phyloP scores from a whole-genome alignment of 306 rosid species.

The Rosa persica region DNA sequence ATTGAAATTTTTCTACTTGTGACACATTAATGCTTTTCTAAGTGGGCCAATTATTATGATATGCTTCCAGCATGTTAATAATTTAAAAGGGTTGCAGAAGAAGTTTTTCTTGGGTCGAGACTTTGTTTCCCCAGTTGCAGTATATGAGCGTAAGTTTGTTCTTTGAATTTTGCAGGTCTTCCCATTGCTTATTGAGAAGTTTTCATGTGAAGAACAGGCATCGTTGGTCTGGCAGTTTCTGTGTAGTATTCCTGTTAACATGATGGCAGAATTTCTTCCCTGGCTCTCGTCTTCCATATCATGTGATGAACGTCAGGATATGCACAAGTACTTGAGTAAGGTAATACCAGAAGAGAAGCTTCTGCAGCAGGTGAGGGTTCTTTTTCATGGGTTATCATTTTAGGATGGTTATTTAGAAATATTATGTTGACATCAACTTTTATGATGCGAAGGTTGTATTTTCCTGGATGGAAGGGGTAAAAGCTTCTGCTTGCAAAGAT shows the following conservation, averaged over 20 bases:
- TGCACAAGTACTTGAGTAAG: conserved; percentile 61
- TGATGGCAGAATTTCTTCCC: conserved; percentile 83
- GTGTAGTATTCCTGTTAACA: conserved; percentile 91
- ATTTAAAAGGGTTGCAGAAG: background rate
- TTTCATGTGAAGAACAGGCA: conserved; percentile 78
- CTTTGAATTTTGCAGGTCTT: conserved; percentile 64
- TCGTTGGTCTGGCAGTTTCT: conserved; percentile 92
- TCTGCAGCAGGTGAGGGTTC: conserved; percentile 70
- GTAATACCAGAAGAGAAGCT: conserved; percentile 86
- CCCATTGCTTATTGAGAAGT: conserved; percentile 87
- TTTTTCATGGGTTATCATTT: conserved; percentile 4
- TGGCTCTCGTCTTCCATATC: conserved; percentile 84
- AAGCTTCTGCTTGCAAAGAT: conserved; percentile 21
- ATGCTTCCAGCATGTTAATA: background rate
- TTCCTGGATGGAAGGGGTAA: conserved; percentile 74
- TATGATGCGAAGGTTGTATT: conserved; percentile 67
- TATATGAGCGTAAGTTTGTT: background rate
- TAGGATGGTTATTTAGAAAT: conserved; percentile 5
- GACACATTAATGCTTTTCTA: background rate
- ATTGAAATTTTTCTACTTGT: background rate
- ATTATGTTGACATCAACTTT: conserved; percentile 17
- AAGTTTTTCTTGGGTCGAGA: background rate
- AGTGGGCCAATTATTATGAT: background rate
- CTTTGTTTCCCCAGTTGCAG: background rate
- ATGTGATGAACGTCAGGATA: conserved; percentile 72